Evolutionary conservation across 1,139 yeast species (phyloP).

Genomic region (Pichia sp.): DNA sequence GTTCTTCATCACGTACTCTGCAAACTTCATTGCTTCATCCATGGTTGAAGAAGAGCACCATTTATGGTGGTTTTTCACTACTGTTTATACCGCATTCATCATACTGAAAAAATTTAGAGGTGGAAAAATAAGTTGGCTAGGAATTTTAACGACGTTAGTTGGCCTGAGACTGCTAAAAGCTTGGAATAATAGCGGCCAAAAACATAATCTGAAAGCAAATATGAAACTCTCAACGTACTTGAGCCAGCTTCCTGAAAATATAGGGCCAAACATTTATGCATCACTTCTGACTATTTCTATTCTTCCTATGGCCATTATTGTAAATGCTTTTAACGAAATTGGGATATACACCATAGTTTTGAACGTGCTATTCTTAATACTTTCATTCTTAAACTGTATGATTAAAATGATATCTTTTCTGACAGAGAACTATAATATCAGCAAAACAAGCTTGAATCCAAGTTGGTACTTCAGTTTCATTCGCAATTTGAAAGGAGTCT

Average conservation of each 20-base stretch:
- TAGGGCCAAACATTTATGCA: slow-evolving; percentile 25
- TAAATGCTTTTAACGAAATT: slow-evolving; percentile 8
- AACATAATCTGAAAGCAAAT: slow-evolving; percentile 46
- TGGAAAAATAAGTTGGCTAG: neutral
- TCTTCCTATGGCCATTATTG: slow-evolving; percentile 13
- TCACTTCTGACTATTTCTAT: slow-evolving; percentile 20
- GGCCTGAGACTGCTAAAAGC: slow-evolving; percentile 63
- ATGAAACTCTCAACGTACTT: slow-evolving; percentile 27
- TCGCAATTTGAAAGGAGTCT: slow-evolving; percentile 12
- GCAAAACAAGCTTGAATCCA: slow-evolving; percentile 18
- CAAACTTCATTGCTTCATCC: slow-evolving; percentile 81
- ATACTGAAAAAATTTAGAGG: slow-evolving; percentile 8
- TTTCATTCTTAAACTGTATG: slow-evolving; percentile 19
- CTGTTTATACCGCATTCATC: slow-evolving; percentile 31
- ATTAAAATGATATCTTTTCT: slow-evolving; percentile 28
- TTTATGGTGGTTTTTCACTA: slow-evolving; percentile 82
- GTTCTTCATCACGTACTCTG: slow-evolving; percentile 45
- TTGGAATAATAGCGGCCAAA: slow-evolving; percentile 92
- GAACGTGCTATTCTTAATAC: slow-evolving; percentile 17
- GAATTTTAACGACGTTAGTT: slow-evolving; percentile 29
- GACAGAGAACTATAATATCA: slow-evolving; percentile 27
- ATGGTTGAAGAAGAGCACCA: slow-evolving; percentile 97
- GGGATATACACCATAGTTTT: slow-evolving; percentile 3
- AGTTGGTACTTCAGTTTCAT: slow-evolving; percentile 23
- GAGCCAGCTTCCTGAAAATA: slow-evolving; percentile 17